A percentile compares a stretch with the other conserved stretches of the same genome.
These are phyloP conservation scores for Fusarium buharicum DNA, from an alignment of 2,329 filamentous ascomycete species.

Conservation along the genomic window DNA sequence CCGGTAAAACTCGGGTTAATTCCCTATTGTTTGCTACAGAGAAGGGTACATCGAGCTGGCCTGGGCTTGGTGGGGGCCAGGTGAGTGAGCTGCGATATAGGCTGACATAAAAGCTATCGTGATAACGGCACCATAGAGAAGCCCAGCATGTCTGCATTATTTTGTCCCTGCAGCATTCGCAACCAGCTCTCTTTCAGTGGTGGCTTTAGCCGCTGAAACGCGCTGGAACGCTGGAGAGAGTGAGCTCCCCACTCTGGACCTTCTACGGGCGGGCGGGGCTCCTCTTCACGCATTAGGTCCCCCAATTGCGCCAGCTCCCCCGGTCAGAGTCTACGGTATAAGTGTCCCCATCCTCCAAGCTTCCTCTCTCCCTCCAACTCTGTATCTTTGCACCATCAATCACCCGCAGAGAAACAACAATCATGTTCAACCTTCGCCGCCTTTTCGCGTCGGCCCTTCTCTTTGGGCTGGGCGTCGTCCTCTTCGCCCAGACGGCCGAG, in stretches of 20 bases:
- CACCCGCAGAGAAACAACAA: conserved; percentile 47
- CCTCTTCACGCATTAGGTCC: conserved; percentile 16
- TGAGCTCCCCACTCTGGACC: conserved; percentile 30
- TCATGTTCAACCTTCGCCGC: conserved; percentile 80
- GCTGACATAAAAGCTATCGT: conserved; percentile 11
- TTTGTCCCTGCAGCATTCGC: background rate
- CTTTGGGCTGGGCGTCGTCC: conserved; percentile 76
- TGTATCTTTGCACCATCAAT: conserved; percentile 34
- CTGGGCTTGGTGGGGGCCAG: background rate
- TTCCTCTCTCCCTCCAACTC: conserved; percentile 23
- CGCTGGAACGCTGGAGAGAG: conserved; percentile 36
- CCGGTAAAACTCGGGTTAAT: conserved; percentile 48
- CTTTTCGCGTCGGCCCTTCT: conserved; percentile 79
- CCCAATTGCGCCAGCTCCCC: conserved; percentile 40
- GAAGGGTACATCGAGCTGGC: conserved; percentile 1
- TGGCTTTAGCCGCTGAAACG: conserved; percentile 39
- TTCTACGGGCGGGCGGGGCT: conserved; percentile 6
- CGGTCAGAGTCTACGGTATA: conserved; percentile 37
- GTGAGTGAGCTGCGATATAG: conserved; percentile 9
- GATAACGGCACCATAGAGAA: background rate
- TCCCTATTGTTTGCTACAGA: background rate
- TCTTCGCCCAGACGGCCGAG: conserved; percentile 79
- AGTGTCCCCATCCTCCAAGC: conserved; percentile 37
- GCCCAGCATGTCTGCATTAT: conserved; percentile 2
- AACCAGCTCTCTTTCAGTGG: conserved; percentile 5